phyloP scores from a whole-genome alignment of 1,284 basidiomycete species.

The Leccinum subspadiceum region DNA sequence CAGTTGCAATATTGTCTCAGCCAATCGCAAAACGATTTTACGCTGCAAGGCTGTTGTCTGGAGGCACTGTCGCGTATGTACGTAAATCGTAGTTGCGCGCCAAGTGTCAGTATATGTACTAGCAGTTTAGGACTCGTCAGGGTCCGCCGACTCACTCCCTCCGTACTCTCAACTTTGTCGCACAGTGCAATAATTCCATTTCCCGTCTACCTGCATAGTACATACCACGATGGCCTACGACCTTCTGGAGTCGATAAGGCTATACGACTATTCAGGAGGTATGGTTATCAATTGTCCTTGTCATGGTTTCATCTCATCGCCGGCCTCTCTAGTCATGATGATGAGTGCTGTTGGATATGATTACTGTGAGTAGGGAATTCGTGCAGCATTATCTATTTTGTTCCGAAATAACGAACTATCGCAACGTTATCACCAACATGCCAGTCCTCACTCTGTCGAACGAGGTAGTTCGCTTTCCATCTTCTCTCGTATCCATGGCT shows the following conservation, averaged over 20 bases:
- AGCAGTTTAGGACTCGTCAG: background rate
- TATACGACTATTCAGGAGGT: background rate
- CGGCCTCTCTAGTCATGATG: background rate
- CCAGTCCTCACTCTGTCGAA: conserved; percentile 4
- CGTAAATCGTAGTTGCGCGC: too few relatives aligned
- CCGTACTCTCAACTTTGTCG: background rate
- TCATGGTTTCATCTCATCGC: background rate
- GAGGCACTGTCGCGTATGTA: background rate
- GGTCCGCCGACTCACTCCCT: background rate
- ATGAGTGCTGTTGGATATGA: conserved; percentile 1
- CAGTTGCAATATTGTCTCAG: background rate
- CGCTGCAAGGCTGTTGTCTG: background rate
- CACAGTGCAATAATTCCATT: background rate
- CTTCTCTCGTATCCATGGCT: background rate
- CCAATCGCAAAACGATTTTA: background rate
- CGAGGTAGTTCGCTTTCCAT: background rate
- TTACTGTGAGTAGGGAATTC: background rate
- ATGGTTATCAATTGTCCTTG: background rate
- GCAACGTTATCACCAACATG: background rate
- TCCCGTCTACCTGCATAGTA: background rate
- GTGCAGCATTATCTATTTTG: background rate
- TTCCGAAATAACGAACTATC: background rate
- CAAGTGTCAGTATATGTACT: background rate
- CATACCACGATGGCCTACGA: background rate
- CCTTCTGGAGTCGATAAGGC: background rate